Evolutionary conservation across 306 rosid genomes (phyloP).

Genomic region (Cucurbita ficifolia): DNA sequence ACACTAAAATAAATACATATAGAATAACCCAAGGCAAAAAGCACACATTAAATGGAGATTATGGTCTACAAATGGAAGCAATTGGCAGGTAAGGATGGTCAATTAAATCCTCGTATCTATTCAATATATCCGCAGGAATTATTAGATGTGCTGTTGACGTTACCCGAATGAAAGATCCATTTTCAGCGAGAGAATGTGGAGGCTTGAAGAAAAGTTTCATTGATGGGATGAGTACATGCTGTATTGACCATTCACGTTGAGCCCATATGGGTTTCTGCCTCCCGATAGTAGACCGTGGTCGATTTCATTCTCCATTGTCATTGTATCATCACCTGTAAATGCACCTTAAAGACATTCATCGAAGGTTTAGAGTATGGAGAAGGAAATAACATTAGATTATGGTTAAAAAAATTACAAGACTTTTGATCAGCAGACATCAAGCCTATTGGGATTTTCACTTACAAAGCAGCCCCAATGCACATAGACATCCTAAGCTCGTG

Average conservation of each 20-base stretch:
- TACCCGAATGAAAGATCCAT: constrained; percentile 80
- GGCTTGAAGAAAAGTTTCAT: constrained; percentile 83
- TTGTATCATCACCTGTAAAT: constrained; percentile 40
- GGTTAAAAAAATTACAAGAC: background rate
- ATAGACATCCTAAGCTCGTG: background rate
- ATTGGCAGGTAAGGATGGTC: background rate
- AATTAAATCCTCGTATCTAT: background rate
- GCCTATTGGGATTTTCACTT: background rate
- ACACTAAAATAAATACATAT: background rate
- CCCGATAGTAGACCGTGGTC: constrained; percentile 59
- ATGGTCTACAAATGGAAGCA: constrained; percentile 3
- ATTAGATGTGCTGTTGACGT: constrained; percentile 2
- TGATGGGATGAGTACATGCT: constrained; percentile 80
- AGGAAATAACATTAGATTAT: background rate
- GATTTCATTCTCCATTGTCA: constrained; percentile 20
- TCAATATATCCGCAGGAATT: background rate
- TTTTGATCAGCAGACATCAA: background rate
- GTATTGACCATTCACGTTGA: constrained; percentile 90
- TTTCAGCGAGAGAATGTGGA: constrained; percentile 54
- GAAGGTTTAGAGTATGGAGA: background rate
- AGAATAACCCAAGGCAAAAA: background rate
- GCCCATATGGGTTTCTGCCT: constrained; percentile 88
- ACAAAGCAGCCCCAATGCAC: background rate
- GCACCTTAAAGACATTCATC: background rate
- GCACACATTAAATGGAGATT: background rate